A percentile compares a stretch with the other conserved stretches of the same genome.
phyloP scores from a whole-genome alignment of 2,329 filamentous ascomycete genomes.

The Magnaporthiopsis incrustans region DNA sequence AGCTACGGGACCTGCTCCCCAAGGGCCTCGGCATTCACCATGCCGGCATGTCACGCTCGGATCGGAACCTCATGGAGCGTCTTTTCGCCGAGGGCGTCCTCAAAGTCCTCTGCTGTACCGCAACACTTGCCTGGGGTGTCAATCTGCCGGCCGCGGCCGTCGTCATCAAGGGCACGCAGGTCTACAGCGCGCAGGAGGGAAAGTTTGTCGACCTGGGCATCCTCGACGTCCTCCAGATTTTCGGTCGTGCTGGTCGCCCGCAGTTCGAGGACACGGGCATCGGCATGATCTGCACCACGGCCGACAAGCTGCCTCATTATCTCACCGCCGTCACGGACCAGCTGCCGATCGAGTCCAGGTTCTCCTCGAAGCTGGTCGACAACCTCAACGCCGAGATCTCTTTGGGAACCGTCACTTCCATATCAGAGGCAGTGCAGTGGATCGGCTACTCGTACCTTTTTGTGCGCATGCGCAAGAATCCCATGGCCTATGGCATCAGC shows the following conservation, averaged over 20 bases:
- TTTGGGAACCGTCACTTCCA: slow-evolving; percentile 88
- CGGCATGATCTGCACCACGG: slow-evolving; percentile 94
- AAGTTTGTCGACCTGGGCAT: slow-evolving; percentile 96
- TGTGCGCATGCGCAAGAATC: slow-evolving; percentile 90
- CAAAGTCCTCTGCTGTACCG: slow-evolving; percentile 96
- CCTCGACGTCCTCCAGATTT: slow-evolving; percentile 93
- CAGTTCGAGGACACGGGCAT: slow-evolving; percentile 98
- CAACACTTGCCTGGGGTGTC: slow-evolving; percentile 96
- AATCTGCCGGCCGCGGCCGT: slow-evolving; percentile 95
- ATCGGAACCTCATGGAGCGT: slow-evolving; percentile 91
- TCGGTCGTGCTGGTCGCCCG: slow-evolving; percentile 93
- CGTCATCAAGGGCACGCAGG: slow-evolving; percentile 94
- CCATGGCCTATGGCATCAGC: slow-evolving; percentile 88
- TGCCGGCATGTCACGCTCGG: slow-evolving; percentile 89
- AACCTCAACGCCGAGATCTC: slow-evolving; percentile 95
- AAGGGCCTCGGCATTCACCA: slow-evolving; percentile 95
- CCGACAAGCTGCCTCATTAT: slow-evolving; percentile 90
- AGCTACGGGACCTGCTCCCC: slow-evolving; percentile 79
- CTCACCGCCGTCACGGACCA: slow-evolving; percentile 89
- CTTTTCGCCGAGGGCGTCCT: slow-evolving; percentile 88
- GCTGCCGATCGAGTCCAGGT: slow-evolving; percentile 93
- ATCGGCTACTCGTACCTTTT: slow-evolving; percentile 97
- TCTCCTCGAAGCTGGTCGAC: slow-evolving; percentile 88
- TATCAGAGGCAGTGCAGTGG: slow-evolving; percentile 91
- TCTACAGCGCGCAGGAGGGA: slow-evolving; percentile 93